Percentiles rank a stretch among this genome's conserved stretches.
Evolutionary conservation across 169 alveolate species (phyloP).

Genomic region (Eimeria nieschulzi): DNA sequence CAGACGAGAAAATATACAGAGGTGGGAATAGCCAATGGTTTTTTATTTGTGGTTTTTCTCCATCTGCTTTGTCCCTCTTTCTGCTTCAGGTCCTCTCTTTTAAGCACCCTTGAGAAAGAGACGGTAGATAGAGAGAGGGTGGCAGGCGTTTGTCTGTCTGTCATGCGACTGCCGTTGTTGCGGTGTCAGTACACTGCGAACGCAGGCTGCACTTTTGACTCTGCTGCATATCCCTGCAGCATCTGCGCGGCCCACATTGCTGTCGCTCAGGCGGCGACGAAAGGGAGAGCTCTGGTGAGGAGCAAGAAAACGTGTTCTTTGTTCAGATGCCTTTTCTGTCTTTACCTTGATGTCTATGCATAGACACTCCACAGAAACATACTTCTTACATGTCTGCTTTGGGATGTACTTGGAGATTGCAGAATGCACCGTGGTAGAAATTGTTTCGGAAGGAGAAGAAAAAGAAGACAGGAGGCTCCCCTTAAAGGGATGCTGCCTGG

Average conservation of each 20-base stretch:
- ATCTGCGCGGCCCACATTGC: slow-evolving; percentile 25
- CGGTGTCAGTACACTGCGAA: background rate
- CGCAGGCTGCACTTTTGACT: slow-evolving; percentile 39
- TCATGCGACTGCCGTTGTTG: too few relatives aligned
- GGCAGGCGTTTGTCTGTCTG: too few relatives aligned
- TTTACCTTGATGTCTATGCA: background rate
- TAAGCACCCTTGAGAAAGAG: too few relatives aligned
- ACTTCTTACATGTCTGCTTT: background rate
- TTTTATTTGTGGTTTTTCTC: background rate
- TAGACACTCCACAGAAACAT: background rate
- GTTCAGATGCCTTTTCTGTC: background rate
- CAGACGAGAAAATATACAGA: background rate
- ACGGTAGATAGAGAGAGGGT: too few relatives aligned
- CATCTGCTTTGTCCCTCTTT: too few relatives aligned
- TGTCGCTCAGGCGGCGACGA: slow-evolving; percentile 5
- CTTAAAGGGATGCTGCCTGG: slow-evolving; percentile 16
- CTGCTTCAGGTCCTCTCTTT: too few relatives aligned
- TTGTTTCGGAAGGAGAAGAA: background rate
- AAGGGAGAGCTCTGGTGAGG: slow-evolving; percentile 6
- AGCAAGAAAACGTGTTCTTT: too few relatives aligned
- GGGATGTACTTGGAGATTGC: background rate
- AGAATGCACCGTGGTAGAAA: background rate
- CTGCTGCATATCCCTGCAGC: slow-evolving; percentile 44
- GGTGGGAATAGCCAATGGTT: background rate
- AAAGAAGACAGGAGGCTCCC: background rate